Evolutionary conservation across 83 land plant genomes (phyloP).

Genomic region (Diphasiastrum complanatum): DNA sequence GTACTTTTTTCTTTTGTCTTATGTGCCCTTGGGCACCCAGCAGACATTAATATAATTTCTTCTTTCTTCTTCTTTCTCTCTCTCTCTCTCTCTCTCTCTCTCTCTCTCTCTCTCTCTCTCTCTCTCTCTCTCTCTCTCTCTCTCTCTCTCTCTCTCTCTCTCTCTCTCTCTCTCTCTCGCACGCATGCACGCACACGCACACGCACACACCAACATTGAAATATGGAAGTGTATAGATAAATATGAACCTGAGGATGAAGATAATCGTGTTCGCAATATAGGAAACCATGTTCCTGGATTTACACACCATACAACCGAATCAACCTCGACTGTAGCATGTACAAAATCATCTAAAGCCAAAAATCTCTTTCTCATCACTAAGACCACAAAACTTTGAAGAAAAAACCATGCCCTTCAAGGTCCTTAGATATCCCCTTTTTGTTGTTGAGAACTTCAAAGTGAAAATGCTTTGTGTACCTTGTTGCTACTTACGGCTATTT

Average conservation of each 20-base stretch:
- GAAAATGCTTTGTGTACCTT: no score
- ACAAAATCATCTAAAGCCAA: not conserved
- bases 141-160: not conserved
- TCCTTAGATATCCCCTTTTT: no score
- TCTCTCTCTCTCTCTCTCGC: no score
- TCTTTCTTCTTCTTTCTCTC: not conserved
- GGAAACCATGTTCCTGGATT: slow-evolving; percentile 86
- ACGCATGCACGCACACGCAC: slow-evolving; percentile 1
- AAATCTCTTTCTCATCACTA: not conserved
- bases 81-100: not conserved
- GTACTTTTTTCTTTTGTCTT: no score
- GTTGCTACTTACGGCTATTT: no score
- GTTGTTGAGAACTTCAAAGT: no score
- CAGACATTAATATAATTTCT: no score
- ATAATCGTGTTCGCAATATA: slow-evolving; percentile 90
- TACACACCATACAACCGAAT: no score
- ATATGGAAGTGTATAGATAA: not conserved
- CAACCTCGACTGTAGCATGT: no score
- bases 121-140: not conserved
- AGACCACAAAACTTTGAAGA: not conserved
- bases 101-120: not conserved
- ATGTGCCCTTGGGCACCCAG: no score
- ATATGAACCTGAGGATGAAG: slow-evolving; percentile 70
- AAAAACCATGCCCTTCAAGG: no score
- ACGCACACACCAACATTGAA: not conserved